Evolutionary conservation across 139 green algal genomes (phyloP), one percentile per base, ranked within the genome.

Genomic region (Ulvella scutata): DNA sequence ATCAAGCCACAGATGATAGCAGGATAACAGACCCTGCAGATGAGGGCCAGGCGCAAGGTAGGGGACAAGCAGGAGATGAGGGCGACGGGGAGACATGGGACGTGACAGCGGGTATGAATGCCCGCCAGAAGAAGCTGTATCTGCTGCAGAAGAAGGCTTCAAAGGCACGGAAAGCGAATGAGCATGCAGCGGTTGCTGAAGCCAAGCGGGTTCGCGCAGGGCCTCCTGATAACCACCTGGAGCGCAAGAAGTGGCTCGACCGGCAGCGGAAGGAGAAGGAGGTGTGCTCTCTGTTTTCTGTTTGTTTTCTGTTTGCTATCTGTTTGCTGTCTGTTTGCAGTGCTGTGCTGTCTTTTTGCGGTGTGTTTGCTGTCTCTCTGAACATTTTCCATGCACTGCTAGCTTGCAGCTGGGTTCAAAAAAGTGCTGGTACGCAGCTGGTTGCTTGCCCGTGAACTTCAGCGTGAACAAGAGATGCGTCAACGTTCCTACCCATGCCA

Each of bases 101-200:
- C 73, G 83, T 87, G 3, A 87, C 83, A 7, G 84, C 78, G 0
- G 84, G 80, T 34, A 87, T 96, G 85, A 84, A 77, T 3, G 61
- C 83, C 13, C 80, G 91, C 62, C 81, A 97, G 82, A 84, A 84
- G n/a, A 92, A 92, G 86, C 82, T 98, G 75, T 84, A 85, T 26
- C 86, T 93, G 79, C 78, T 98, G 77, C 83, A 88, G 75, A 76
- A 87, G 73, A 87, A 88, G 77, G 87, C 97, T 84, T 85, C 88
- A 61, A 74, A 88, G 61, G 88, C 82, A 31, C 85, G 94, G 10
- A 96, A 95, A 74, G 86, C 88, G 10, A 98, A 98, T 80, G 87
- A 96, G 77, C 79, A 82, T 6, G 93, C 93, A 1, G 92, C 96
- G 10, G 79, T 98, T 4, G 82, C 81, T 26, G 93, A 98, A 81